Percentiles rank a stretch among this genome's conserved stretches.
Evolutionary conservation across 306 rosid genomes (phyloP).

Genomic region (cucumber (Cucumis sativus)): DNA sequence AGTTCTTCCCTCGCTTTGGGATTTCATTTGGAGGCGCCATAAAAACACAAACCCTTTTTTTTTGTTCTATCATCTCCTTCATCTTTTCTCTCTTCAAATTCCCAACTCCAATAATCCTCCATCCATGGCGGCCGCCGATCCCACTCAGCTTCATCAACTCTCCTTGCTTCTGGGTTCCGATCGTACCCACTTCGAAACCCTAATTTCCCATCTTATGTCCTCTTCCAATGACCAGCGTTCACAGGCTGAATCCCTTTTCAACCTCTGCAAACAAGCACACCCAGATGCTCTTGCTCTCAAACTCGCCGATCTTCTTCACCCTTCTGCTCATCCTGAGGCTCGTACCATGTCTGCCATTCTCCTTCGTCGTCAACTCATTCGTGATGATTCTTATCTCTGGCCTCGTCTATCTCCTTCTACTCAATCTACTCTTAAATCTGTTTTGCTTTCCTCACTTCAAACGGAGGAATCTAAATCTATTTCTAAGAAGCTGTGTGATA

Average conservation of each 20-base stretch:
- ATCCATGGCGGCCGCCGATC: constrained; percentile 57
- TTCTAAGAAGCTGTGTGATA: constrained; percentile 78
- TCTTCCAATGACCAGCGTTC: constrained; percentile 83
- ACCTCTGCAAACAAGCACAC: constrained; percentile 88
- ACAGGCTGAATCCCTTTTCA: constrained; percentile 78
- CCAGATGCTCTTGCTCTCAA: constrained; percentile 69
- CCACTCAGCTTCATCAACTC: constrained; percentile 77
- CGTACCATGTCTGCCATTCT: constrained; percentile 98
- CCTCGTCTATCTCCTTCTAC: constrained; percentile 56
- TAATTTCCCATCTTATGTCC: constrained; percentile 87
- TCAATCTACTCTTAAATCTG: constrained; percentile 61
- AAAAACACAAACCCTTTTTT: neutral
- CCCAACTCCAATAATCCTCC: neutral
- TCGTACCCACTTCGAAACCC: constrained; percentile 59
- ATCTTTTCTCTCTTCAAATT: neutral
- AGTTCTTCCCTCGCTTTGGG: neutral
- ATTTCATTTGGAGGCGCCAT: constrained; percentile 3
- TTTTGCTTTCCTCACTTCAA: constrained; percentile 61
- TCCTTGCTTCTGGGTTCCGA: constrained; percentile 79
- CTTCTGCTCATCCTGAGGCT: constrained; percentile 54
- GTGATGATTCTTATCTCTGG: constrained; percentile 84
- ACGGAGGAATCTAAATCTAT: constrained; percentile 60
- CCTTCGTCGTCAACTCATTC: constrained; percentile 86
- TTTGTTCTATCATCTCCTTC: neutral
- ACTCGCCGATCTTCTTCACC: constrained; percentile 73